Percentiles rank a stretch among this genome's conserved stretches.
These are phyloP conservation scores for Tetracentron sinense DNA, from an alignment of 164 flowering plant genomes.

Conservation along the genomic window DNA sequence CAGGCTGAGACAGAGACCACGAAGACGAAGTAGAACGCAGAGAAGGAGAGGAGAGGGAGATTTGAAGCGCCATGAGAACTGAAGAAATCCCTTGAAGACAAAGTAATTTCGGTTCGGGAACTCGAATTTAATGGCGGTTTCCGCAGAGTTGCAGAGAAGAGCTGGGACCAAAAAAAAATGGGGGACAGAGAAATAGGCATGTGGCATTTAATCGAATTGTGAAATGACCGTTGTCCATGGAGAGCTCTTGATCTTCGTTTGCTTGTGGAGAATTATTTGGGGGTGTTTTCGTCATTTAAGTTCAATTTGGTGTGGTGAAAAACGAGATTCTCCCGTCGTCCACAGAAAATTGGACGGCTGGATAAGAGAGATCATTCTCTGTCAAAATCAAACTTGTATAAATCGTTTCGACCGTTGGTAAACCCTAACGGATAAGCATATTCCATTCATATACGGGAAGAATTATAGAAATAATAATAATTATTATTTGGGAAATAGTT, in stretches of 20 bases:
- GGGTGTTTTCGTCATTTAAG: neutral
- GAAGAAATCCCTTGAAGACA: neutral
- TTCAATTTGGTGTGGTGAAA: neutral
- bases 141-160: neutral
- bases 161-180: neutral
- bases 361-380: too few species aligned
- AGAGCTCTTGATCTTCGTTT: neutral
- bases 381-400: too few species aligned
- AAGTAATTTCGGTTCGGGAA: too few species aligned
- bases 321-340: neutral
- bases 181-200: neutral
- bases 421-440: too few species aligned
- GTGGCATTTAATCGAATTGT: neutral
- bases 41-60: constrained; percentile 14
- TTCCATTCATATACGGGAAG: too few species aligned
- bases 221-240: neutral
- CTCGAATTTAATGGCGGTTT: constrained; percentile 7
- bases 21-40: constrained; percentile 9
- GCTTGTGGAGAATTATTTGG: neutral
- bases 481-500: too few species aligned
- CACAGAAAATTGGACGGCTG: neutral
- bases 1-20: constrained; percentile 6
- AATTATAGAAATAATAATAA: too few species aligned
- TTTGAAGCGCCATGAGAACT: constrained; percentile 21
- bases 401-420: too few species aligned